These are phyloP conservation scores for Entomortierella lignicola DNA, from an alignment of 192 early-diverging fungal genomes.

Conservation along the genomic window DNA sequence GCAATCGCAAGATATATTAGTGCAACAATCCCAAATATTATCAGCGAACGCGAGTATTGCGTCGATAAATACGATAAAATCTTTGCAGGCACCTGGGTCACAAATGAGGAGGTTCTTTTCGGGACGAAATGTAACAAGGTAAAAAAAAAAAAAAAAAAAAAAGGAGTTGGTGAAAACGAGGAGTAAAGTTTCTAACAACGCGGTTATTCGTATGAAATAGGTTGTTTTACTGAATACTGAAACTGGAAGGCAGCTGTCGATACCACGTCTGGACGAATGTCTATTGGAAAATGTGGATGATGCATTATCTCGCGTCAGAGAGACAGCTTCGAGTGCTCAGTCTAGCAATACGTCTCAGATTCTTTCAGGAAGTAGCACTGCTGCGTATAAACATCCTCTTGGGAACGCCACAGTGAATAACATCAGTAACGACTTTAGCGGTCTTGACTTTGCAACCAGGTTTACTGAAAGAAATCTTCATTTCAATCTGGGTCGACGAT, in stretches of 20 bases:
- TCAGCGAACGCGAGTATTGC: slow-evolving; percentile 31
- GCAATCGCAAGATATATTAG: slow-evolving; percentile 16
- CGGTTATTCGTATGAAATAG: slow-evolving; percentile 1
- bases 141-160: slow-evolving; percentile 2
- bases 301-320: slow-evolving; percentile 3
- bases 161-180: too few species aligned
- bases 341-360: not conserved
- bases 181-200: not conserved
- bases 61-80: slow-evolving; percentile 63
- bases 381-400: not conserved
- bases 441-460: slow-evolving; percentile 5
- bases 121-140: slow-evolving; percentile 75
- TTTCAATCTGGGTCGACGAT: slow-evolving; percentile 26
- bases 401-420: not conserved
- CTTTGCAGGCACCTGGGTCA: slow-evolving; percentile 68
- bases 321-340: not conserved
- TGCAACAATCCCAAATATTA: slow-evolving; percentile 25
- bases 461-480: slow-evolving; percentile 27
- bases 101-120: slow-evolving; percentile 60
- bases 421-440: slow-evolving; percentile 1
- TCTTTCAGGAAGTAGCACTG: not conserved
- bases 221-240: slow-evolving; percentile 29
- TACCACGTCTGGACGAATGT: slow-evolving; percentile 30
- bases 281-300: not conserved
- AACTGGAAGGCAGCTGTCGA: slow-evolving; percentile 8